phyloP scores from a whole-genome alignment of 495 filamentous ascomycete species.

The Aspergillus biplanus region DNA sequence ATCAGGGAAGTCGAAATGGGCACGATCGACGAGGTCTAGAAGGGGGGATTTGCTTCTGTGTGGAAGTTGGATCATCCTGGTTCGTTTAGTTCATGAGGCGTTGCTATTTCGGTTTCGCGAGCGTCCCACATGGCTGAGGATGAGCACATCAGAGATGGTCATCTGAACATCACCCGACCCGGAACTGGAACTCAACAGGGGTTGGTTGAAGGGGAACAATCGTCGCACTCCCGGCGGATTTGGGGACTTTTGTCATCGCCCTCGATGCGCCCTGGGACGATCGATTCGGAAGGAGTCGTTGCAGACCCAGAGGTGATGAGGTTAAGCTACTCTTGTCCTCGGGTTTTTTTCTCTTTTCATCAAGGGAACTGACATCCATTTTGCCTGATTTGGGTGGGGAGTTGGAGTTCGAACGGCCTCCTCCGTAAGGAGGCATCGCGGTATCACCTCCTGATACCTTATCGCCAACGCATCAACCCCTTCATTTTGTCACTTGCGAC shows the following conservation, averaged over 20 bases:
- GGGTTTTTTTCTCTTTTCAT: neutral
- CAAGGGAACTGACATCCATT: neutral
- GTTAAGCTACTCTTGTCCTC: too few relatives aligned
- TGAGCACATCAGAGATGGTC: slow-evolving; percentile 13
- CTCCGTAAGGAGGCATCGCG: neutral
- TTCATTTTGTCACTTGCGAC: neutral
- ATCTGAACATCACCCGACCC: slow-evolving; percentile 15
- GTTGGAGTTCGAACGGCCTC: neutral
- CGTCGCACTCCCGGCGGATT: neutral
- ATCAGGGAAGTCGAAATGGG: slow-evolving; percentile 8
- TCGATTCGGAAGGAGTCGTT: neutral
- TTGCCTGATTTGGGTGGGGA: neutral
- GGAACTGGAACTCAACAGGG: neutral
- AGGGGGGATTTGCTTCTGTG: slow-evolving; percentile 10
- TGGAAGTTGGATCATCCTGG: slow-evolving; percentile 4
- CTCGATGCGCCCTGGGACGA: neutral
- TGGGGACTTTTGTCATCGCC: neutral
- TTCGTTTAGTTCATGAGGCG: neutral
- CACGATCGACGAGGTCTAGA: slow-evolving; percentile 13
- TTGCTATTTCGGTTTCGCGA: slow-evolving; percentile 14
- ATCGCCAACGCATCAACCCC: neutral
- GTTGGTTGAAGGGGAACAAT: neutral
- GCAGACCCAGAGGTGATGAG: neutral
- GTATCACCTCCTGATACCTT: neutral
- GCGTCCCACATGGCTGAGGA: slow-evolving; percentile 21